Evolutionary conservation across 2,329 filamentous ascomycete species (phyloP), one percentile per base, ranked within the genome.

Genomic region (Talaromyces sp.): DNA sequence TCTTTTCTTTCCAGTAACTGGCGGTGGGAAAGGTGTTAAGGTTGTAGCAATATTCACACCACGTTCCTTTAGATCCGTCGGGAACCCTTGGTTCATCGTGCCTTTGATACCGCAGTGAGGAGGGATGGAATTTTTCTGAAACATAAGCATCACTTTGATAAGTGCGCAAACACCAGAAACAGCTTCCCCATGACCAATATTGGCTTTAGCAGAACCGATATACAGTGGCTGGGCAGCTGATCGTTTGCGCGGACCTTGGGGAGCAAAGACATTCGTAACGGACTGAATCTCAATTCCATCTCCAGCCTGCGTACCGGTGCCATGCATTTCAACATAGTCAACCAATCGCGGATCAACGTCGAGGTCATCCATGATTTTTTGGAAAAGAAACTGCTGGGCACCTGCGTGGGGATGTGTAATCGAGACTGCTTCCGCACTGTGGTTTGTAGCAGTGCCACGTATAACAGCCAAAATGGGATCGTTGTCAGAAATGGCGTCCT

Each of bases 301-400:
- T 63, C 89, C 90, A 35, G 87, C 89, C 71, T 91, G 88, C 0
- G 89, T 93, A 46, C 89, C 90, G 2, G 89, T 93, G 19, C 88
- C 89, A 73, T 93, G 89, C 86, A 92, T 90, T 75, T 93, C 90
- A 9, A 93, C 84, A 69, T 92, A 93, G 73, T 85, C 85, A 59
- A 93, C 83, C 65, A 91, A 87, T 51, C 85, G 81, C 8, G 74
- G 69, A 8, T 70, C 61, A 1, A 74, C 58, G 4, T 63, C 64
- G 21, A 71, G 67, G 1, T 63, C 41, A 0, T 63, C 54, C 31
- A 73, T 56, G 13, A 73, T 63, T 14, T 67, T 55, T n/a, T 63
- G 50, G 52, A 67, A 70, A 9, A 75, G 55, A 8, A 58, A 59
- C 8, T 64, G 53, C 50, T 75, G 73, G 26, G 69, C 64, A 10